Conservation (phyloP, 805 yeast genomes). For the Teunomyces lycoperdinae region DNA sequence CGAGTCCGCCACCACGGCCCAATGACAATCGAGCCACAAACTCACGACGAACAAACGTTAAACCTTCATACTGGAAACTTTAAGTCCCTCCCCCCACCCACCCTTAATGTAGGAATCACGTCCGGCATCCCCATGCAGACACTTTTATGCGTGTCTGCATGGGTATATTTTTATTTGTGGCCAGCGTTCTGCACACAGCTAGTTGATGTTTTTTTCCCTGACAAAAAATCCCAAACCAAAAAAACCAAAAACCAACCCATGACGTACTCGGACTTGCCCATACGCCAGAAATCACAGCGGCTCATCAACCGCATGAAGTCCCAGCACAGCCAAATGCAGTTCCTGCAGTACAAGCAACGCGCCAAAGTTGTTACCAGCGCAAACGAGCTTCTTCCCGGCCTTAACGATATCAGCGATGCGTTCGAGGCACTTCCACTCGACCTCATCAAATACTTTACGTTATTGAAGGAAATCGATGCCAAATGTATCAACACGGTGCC, state of each 20-base stretch:
- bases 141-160: too few relatives aligned
- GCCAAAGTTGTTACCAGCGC: conserved; percentile 31
- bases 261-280: conserved; percentile 24
- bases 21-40: too few relatives aligned
- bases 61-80: too few relatives aligned
- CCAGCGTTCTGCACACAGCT: neutral
- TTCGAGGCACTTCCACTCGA: conserved; percentile 87
- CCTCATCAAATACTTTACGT: conserved; percentile 77
- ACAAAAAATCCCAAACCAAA: neutral
- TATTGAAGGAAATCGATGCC: conserved; percentile 91
- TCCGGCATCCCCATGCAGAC: too few relatives aligned
- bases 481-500: conserved; percentile 81
- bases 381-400: conserved; percentile 62
- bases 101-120: too few relatives aligned
- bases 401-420: conserved; percentile 88
- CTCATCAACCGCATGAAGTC: conserved; percentile 21
- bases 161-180: neutral
- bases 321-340: conserved; percentile 22
- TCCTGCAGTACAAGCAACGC: conserved; percentile 33
- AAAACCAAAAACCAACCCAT: conserved; percentile 1
- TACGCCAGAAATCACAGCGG: conserved; percentile 34
- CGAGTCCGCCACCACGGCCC: neutral
- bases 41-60: too few relatives aligned
- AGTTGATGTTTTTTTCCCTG: neutral
- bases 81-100: too few relatives aligned